Evolutionary conservation across 2,329 filamentous ascomycete genomes (phyloP), one percentile per base, ranked within the genome.

Genomic region (Monosporascus sp.): DNA sequence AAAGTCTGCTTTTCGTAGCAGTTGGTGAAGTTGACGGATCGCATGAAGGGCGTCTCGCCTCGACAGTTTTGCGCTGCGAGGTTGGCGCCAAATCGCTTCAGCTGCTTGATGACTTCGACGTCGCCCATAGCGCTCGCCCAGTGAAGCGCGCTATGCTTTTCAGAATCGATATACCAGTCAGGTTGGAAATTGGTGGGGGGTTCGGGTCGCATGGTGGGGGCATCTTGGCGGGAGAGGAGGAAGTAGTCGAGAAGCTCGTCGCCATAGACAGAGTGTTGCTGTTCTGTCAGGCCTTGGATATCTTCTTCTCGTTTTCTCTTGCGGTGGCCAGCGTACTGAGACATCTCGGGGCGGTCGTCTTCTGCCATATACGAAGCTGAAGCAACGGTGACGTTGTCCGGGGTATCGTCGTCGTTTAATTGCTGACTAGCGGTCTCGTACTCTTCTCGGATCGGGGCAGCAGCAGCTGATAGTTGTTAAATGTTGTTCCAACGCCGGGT

Each of bases 121-220:
- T 97, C 94, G 54, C 94, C 94, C 93, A 99, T 99, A 24, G 94
- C 90, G 50, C 90, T 91, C 18, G 92, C 94, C 94, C 94, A 99
- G 68, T 99, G 94, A 60, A 99, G 81, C 6, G 93, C 92, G 2
- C 91, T 96, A 65, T 97, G 92, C 9, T 87, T 87, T 63, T 96
- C 91, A 44, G 91, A 88, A 68, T 99, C 94, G 57, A 99, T 97
- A n/a, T 87, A 80, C 69, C 90, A 89, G 70, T 99, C 88, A 6
- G 95, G 85, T 65, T 96, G 87, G 63, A 96, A 96, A 67, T 90
- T 88, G 37, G 84, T 76, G 0, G 94, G 94, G 3, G 93, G 92
- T 55, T 90, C 84, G 1, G 91, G 92, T 51, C 77, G 84, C 62
- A 74, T 83, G 65, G 85, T 84, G 20, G 85, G 82, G 54, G 88